Base-by-base conservation (phyloP, 331 rosid species). In the Quercus lobata region DNA sequence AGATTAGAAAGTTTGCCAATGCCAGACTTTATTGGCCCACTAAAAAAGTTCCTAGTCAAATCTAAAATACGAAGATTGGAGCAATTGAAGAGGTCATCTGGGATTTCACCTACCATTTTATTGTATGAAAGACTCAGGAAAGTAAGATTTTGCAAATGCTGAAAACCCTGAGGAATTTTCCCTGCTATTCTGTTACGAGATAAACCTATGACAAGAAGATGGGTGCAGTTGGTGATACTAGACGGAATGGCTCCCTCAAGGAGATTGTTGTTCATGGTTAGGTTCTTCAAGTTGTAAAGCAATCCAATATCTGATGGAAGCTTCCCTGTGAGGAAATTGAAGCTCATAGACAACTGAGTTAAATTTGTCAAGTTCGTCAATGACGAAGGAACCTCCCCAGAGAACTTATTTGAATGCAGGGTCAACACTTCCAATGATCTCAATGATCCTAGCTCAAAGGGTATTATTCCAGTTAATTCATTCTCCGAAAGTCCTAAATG, bases 71-170 rank as follows among this genome's bases (percentile, higher is more conserved):
- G 63, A 73, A 92, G 94, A 52, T 80, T 83, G 55, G 93, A 83
- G 86, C 96, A 94, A 77, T 89, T 87, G 79, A 87, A 91, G 69
- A 92, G 80, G 84, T 87, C 92, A 62, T 90, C 88, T 21, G 98
- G 98, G 83, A 92, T 87, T 84, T 88, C 88, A 25, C 98, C 98
- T 12, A 74, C 79, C 86, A 94, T 4, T 71, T 84, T 85, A 82
- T 94, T 94, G 30, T 77, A 34, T 34, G 71, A 6, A 63, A 94
- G 75, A 17, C 84, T 57, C 49, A 94, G 30, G 86, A 72, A 70
- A 73, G 91, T 90, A 61, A 94, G 96, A 83, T 90, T 92, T 22
- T 57, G 86, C 56, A 88, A 35, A 76, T 90, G 78, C 30, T 90
- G 84, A 32, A 89, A 86, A 8, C 93, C 94, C 69, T 58, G 73